Conservation (phyloP, 192 early-diverging fungal species). For the Coemansia erecta region DNA sequence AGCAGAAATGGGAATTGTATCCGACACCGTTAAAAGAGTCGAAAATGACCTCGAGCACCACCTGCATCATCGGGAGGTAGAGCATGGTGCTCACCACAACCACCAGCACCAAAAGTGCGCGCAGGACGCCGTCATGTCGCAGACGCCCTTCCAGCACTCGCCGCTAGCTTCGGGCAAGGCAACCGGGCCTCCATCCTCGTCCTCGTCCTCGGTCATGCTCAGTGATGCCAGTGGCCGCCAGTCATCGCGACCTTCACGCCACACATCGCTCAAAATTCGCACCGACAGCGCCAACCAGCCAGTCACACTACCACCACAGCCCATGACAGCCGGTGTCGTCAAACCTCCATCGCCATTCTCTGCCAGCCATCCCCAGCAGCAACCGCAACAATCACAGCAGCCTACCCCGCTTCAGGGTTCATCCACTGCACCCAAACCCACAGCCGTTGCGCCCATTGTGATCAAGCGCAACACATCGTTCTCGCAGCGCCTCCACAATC, state of each 20-base stretch:
- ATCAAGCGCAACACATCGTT: slow-evolving; percentile 54
- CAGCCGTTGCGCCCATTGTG: slow-evolving; percentile 24
- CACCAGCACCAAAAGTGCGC: slow-evolving; percentile 11
- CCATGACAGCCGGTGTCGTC: slow-evolving; percentile 34
- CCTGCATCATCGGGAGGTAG: slow-evolving; percentile 7
- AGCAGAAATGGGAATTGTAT: slow-evolving; percentile 34
- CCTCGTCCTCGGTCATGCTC: slow-evolving; percentile 9
- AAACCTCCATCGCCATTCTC: slow-evolving; percentile 26
- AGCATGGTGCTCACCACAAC: slow-evolving; percentile 9
- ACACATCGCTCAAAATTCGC: slow-evolving; percentile 32
- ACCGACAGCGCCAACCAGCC: slow-evolving; percentile 35
- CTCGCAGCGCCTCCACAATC: slow-evolving; percentile 51
- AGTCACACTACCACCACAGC: slow-evolving; percentile 25
- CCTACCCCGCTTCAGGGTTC: slow-evolving; percentile 14
- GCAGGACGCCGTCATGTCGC: slow-evolving; percentile 5
- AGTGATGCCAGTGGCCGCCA: slow-evolving; percentile 2
- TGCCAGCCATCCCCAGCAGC: slow-evolving; percentile 4
- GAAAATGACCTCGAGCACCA: slow-evolving; percentile 22
- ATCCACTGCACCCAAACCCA: slow-evolving; percentile 9
- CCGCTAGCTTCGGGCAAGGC: slow-evolving; percentile 12
- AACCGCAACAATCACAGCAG: slow-evolving; percentile 15
- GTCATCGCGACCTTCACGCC: slow-evolving; percentile 16
- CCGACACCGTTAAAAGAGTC: slow-evolving; percentile 26
- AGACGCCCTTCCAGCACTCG: slow-evolving; percentile 2
- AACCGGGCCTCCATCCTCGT: slow-evolving; percentile 11